Base-by-base conservation (phyloP, 2,329 filamentous ascomycete genomes). In the Lizonia empirigonia region DNA sequence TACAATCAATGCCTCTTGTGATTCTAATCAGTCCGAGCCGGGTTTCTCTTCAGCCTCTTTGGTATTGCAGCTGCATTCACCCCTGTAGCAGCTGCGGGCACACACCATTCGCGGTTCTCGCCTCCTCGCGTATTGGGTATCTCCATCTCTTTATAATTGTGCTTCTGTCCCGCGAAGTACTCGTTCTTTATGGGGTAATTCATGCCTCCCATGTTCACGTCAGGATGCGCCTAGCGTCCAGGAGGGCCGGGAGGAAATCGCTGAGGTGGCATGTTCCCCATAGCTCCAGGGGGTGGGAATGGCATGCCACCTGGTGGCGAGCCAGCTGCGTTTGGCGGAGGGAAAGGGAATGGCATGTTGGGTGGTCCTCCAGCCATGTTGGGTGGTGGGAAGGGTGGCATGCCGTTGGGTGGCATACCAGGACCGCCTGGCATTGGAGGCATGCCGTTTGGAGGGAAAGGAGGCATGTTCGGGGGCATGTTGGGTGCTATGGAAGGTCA, bases 341-440 rank as follows among this genome's bases (percentile, higher is more conserved):
- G 60, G 9, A 65, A 65, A 1, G 69, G 69, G 5, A 65, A 65
- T 9, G 65, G 65, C 58, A 68, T 67, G 16, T 58, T 56, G 4
- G 67, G 64, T 27, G 61, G 58, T 15, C 63, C 61, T 3, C 61
- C 60, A 8, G 44, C 49, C 57, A 64, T 61, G 26, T 64, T 65
- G 24, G 74, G 74, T 15, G 74, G 74, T 22, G 74, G 73, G 50
- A 75, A 74, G 1, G 71, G 60, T 10, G 71, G 74, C 64, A 74
- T 71, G n/a, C 64, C 64, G 19, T 63, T 64, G 4, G 70, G 69
- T 24, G 63, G 63, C 29, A 59, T 53, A 34, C 34, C 34, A 15
- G 34, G 34, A 27, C 55, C 61, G 13, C 63, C 63, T 19, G 63
- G 63, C 36, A 62, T 61, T 9, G 71, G 73, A 13, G 70, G 71